phyloP scores from a whole-genome alignment of 2,329 filamentous ascomycete genomes.

The Neoscytalidium dimidiatum region DNA sequence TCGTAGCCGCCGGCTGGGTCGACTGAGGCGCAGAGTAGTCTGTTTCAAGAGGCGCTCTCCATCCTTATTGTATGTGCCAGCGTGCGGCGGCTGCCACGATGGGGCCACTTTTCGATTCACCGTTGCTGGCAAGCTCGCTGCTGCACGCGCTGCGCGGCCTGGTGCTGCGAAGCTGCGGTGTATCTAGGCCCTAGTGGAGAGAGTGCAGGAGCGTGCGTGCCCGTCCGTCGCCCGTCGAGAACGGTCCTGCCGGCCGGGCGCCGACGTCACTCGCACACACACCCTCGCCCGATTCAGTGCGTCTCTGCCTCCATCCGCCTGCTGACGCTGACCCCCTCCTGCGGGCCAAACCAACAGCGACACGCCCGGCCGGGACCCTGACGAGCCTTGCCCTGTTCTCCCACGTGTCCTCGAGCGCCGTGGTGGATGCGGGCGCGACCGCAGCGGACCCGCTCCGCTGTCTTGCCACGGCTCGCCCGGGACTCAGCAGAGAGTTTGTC shows the following conservation, averaged over 20 bases:
- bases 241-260: neutral
- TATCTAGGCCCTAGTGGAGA: neutral
- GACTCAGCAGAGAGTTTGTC: neutral
- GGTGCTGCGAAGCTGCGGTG: neutral
- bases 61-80: constrained; percentile 1
- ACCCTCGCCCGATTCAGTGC: neutral
- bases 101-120: neutral
- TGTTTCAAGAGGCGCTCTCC: constrained; percentile 10
- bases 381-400: neutral
- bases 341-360: constrained; percentile 7
- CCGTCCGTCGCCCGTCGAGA: neutral
- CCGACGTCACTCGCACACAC: constrained; percentile 6
- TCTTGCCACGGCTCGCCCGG: neutral
- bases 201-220: neutral
- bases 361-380: neutral
- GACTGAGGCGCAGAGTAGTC: constrained; percentile 12
- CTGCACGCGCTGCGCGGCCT: neutral
- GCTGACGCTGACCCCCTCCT: neutral
- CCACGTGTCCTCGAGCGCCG: constrained; percentile 3
- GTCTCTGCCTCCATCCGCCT: neutral
- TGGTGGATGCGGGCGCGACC: neutral
- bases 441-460: too few species aligned
- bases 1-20: constrained; percentile 8
- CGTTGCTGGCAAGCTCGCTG: neutral
- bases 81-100: neutral